Evolutionary conservation across 257 asterid species (phyloP), one percentile per base, ranked within the genome.

Genomic region (Penstemon eatonii): DNA sequence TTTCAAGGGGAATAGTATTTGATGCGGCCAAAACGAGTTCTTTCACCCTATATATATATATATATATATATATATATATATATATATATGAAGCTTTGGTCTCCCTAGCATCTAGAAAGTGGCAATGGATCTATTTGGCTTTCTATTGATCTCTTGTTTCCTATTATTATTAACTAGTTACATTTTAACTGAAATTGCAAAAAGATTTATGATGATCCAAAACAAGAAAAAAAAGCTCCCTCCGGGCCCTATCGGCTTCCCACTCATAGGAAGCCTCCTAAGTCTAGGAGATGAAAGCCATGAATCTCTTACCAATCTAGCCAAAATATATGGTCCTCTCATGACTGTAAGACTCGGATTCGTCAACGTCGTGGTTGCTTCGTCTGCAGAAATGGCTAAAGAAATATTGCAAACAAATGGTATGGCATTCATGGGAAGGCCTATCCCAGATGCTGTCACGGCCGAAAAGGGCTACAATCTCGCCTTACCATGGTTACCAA

Each of bases 241-340:
- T 10, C 81, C 84, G 1, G 77, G 80, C 52, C 80, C 83, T 4
- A 66, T 2, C 10, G 78, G 81, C 62, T 45, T 72, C 56, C 84
- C 84, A 8, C 42, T 80, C 7, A 50, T 80, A 3, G 81, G 81
- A 3, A 76, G 66, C 58, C 77, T 76, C n/a, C 72, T 68, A 46
- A 53, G 49, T 41, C 25, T 80, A 8, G 77, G 84, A 4, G 68
- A 60, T 63, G 59, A 61, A 55, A 66, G 78, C 47, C 81, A 75
- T 11, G 72, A 72, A 19, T 68, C 79, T 50, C 55, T 79, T 33
- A 18, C 78, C 75, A 47, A 47, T n/a, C 65, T 75, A 38, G 69
- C 80, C 56, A 53, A 71, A 60, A 63, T 40, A 41, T 65, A 75
- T 18, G 84, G 78, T 51, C 76, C 80, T 4, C 73, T 75, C 33